These are phyloP conservation scores for Schizothecium vesticola DNA, from an alignment of 495 filamentous ascomycete genomes.

Conservation along the genomic window DNA sequence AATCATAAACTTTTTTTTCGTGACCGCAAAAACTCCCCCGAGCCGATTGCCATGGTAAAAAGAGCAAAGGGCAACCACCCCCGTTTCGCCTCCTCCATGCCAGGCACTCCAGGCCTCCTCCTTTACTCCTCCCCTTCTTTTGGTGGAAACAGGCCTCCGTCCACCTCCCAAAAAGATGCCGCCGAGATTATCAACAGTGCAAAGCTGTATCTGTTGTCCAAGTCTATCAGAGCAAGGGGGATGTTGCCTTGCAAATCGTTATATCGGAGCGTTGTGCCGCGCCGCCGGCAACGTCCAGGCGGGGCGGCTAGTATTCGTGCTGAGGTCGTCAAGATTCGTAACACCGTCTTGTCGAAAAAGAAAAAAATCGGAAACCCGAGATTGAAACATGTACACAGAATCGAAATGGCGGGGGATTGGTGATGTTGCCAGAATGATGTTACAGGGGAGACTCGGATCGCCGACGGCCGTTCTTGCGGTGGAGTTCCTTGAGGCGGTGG, in stretches of 20 bases:
- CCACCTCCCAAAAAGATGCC: background rate
- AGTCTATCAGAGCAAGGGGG: conserved; percentile 9
- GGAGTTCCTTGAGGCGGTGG: conserved; percentile 47
- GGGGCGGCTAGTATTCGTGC: conserved; percentile 10
- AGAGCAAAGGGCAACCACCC: background rate
- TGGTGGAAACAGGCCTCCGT: background rate
- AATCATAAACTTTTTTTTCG: background rate
- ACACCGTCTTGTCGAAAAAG: background rate
- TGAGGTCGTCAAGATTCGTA: conserved; percentile 9
- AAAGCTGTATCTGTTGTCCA: conserved; percentile 9
- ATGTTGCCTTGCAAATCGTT: conserved; percentile 15
- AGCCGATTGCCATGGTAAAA: background rate
- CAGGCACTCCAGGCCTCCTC: background rate
- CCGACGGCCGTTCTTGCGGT: conserved; percentile 31
- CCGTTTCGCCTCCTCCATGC: background rate
- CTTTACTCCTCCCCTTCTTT: background rate
- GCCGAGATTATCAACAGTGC: background rate
- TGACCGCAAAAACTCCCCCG: background rate
- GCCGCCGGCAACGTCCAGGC: conserved; percentile 4
- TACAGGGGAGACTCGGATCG: conserved; percentile 40
- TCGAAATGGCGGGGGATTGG: conserved; percentile 1
- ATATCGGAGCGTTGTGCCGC: conserved; percentile 2
- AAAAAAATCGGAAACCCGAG: background rate
- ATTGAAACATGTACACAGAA: conserved; percentile 13
- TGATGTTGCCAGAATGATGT: conserved; percentile 11